These are phyloP conservation scores for Quercus berberidifolia DNA, from an alignment of 306 rosid genomes.

Conservation along the genomic window DNA sequence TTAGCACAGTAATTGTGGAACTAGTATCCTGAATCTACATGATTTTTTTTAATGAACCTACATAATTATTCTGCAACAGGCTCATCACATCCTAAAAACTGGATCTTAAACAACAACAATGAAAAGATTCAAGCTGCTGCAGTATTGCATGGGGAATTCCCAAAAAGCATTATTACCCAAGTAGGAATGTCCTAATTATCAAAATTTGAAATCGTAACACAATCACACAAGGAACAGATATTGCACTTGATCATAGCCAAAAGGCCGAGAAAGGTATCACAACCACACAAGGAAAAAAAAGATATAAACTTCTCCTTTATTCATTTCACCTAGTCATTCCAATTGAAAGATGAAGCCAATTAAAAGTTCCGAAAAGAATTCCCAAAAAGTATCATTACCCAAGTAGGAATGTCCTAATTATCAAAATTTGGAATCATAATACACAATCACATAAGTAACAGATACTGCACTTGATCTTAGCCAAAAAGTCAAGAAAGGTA, in stretches of 20 bases:
- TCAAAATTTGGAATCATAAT: neutral
- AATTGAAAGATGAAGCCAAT: too few species aligned
- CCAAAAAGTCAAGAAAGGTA: too few species aligned
- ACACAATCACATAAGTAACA: neutral
- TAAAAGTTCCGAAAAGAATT: neutral
- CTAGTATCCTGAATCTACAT: neutral
- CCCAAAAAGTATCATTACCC: neutral
- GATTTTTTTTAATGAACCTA: neutral
- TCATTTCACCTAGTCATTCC: neutral
- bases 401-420: neutral
- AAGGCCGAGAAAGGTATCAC: neutral
- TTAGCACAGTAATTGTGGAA: conserved; percentile 12
- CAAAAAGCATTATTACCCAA: neutral
- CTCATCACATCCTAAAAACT: too few species aligned
- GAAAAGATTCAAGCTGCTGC: too few species aligned
- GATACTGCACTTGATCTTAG: too few species aligned
- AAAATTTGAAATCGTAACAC: neutral
- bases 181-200: neutral
- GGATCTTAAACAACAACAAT: too few species aligned
- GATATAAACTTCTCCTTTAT: neutral
- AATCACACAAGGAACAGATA: too few species aligned
- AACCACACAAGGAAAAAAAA: neutral
- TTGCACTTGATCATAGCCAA: too few species aligned
- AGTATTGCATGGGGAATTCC: too few species aligned
- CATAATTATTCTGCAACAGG: too few species aligned